Evolutionary conservation across 179 eudicot genomes (phyloP), one percentile per base, ranked within the genome.

Genomic region (Vitellaria paradoxa): DNA sequence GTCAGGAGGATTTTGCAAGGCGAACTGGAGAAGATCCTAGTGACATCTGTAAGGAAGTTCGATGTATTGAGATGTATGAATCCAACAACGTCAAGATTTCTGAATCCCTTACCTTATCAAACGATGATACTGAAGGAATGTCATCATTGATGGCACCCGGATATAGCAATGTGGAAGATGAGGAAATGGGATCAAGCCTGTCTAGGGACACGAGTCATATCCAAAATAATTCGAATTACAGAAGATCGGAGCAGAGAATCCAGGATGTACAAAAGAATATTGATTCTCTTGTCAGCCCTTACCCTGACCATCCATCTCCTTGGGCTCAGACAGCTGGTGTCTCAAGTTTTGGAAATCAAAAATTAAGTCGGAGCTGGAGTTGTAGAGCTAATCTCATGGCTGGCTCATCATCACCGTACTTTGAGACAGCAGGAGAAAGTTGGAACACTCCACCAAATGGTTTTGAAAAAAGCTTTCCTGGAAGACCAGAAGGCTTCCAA

Each of bases 21-120:
- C 82, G 69, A 69, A 78, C 78, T 26, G 85, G 57, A 57, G 87
- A 80, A 67, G 88, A 86, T 77, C 73, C 81, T 73, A 88, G 86
- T 42, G 90, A 85, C 67, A 86, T 81, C 64, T 90, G 94, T 76
- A 91, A 83, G 83, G 97, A 86, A 57, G 94, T 91, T 82, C 86
- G 79, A 78, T 93, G 96, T 80, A 84, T 91, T 77, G 93, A 91
- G 81, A 87, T 73, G 61, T 90, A 82, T 68, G 91, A 78, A 74
- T 78, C 87, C 75, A 82, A 65, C 61, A 73, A 81, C 60, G 78
- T 78, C 57, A 81, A 59, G 62, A 78, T 70, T 15, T 73, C 79
- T 53, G 83, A 76, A 66, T 18, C 80, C 64, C 5, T 53, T 50
- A 53, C 78, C 71, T 67, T 61, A 37, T 77, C 81, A 42, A 68